phyloP scores from a whole-genome alignment of 2,329 filamentous ascomycete genomes.

The Colletotrichum horii region DNA sequence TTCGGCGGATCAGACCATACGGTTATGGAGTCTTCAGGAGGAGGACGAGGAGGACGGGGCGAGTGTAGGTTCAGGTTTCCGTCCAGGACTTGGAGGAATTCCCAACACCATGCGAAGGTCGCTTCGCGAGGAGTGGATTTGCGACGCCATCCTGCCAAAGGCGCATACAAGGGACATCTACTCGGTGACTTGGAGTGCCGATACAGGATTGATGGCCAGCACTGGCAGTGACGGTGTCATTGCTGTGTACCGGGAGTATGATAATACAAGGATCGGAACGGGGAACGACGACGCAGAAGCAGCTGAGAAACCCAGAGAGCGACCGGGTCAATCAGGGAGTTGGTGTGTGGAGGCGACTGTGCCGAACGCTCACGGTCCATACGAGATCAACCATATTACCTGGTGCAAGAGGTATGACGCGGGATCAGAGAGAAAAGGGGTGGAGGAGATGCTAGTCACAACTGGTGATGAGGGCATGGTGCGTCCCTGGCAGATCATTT shows the following conservation, averaged over 20 bases:
- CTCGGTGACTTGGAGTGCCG: conserved; percentile 81
- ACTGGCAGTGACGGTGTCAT: conserved; percentile 86
- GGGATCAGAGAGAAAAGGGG: conserved; percentile 55
- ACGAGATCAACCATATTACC: conserved; percentile 89
- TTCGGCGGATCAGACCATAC: conserved; percentile 81
- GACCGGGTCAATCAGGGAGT: conserved; percentile 31
- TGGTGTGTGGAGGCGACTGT: conserved; percentile 78
- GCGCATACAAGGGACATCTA: conserved; percentile 85
- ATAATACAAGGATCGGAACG: background rate
- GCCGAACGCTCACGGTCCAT: conserved; percentile 83
- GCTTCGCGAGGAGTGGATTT: conserved; percentile 82
- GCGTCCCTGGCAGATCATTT: conserved; percentile 74
- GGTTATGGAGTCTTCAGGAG: conserved; percentile 75
- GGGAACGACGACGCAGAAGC: conserved; percentile 23
- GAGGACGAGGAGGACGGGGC: conserved; percentile 49
- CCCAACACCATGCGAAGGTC: conserved; percentile 88
- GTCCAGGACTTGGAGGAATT: conserved; percentile 62
- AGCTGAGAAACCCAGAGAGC: conserved; percentile 4
- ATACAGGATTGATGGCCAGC: conserved; percentile 81
- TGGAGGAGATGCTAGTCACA: conserved; percentile 86
- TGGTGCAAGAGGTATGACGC: conserved; percentile 85
- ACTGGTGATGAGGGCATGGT: conserved; percentile 93
- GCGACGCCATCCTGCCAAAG: conserved; percentile 76
- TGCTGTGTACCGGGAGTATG: conserved; percentile 75
- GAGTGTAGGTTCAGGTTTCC: conserved; percentile 33